phyloP scores from a whole-genome alignment of 768 basidiomycete species.

The Termitomyces sp. region DNA sequence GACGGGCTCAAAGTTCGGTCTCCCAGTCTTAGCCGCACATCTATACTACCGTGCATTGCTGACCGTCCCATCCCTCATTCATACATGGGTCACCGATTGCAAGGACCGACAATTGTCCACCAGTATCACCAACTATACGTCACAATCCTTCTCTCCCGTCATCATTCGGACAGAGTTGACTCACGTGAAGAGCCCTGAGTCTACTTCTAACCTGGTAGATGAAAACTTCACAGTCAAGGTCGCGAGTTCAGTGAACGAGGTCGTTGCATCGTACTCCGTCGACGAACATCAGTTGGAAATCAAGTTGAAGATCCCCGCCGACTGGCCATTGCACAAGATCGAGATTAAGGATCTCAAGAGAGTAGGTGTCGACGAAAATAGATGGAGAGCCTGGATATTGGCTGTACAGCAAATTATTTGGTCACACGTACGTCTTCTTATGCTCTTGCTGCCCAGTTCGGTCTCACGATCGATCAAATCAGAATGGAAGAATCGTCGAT shows the following conservation, averaged over 20 bases:
- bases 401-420: slow-evolving; percentile 90
- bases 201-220: slow-evolving; percentile 57
- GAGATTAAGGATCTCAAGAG: slow-evolving; percentile 84
- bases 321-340: slow-evolving; percentile 88
- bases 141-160: slow-evolving; percentile 83
- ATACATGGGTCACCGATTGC: slow-evolving; percentile 82
- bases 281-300: slow-evolving; percentile 96
- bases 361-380: slow-evolving; percentile 85
- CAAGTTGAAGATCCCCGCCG: slow-evolving; percentile 76
- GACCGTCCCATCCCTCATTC: slow-evolving; percentile 80
- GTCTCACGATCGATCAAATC: slow-evolving; percentile 12
- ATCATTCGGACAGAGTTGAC: slow-evolving; percentile 84
- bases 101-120: slow-evolving; percentile 87
- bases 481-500: slow-evolving; percentile 92
- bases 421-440: slow-evolving; percentile 61
- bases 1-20: slow-evolving; percentile 45
- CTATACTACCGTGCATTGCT: slow-evolving; percentile 86
- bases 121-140: slow-evolving; percentile 75
- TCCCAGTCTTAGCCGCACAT: slow-evolving; percentile 77
- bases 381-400: slow-evolving; percentile 93
- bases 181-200: slow-evolving; percentile 58
- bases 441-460: background rate
- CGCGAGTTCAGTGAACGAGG: slow-evolving; percentile 69
- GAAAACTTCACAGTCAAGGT: slow-evolving; percentile 84
- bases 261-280: slow-evolving; percentile 79